A percentile compares a stretch with the other conserved stretches of the same genome.
phyloP scores from a whole-genome alignment of 1,284 basidiomycete genomes.

The Laetiporus sulphureus region DNA sequence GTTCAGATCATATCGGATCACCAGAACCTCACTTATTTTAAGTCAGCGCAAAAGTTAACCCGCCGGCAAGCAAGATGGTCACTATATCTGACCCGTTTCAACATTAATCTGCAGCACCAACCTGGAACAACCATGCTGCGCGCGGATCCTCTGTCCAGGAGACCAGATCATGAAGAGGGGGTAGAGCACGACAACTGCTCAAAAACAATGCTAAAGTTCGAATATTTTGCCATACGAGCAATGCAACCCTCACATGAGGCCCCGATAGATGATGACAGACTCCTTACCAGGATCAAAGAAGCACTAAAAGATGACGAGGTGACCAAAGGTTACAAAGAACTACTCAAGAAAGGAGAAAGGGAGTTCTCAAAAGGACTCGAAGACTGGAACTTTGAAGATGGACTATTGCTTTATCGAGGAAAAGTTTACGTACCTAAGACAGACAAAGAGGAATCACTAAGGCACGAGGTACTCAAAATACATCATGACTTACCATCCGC shows the following conservation, averaged over 20 bases:
- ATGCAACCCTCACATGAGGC: not conserved
- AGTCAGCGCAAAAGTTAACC: conserved; percentile 29
- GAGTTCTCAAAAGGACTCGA: not conserved
- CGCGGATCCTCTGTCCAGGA: conserved; percentile 8
- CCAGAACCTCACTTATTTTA: not conserved
- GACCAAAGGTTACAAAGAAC: not conserved
- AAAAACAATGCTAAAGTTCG: conserved; percentile 7
- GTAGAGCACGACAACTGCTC: conserved; percentile 8
- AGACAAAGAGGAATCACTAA: conserved; percentile 17
- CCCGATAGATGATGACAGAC: not conserved
- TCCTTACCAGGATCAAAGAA: not conserved
- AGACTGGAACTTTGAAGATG: conserved; percentile 6
- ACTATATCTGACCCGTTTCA: conserved; percentile 30
- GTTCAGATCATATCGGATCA: not conserved
- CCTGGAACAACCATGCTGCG: conserved; percentile 16
- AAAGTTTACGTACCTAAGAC: conserved; percentile 22
- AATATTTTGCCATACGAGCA: conserved; percentile 5
- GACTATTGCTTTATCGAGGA: conserved; percentile 24
- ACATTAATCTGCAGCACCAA: conserved; percentile 29
- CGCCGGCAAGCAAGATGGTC: conserved; percentile 29
- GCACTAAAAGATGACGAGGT: not conserved
- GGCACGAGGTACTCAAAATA: conserved; percentile 16
- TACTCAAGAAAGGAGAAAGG: not conserved
- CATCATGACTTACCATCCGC: conserved; percentile 23
- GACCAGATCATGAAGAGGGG: conserved; percentile 10